A percentile compares a stretch with the other conserved stretches of the same genome.
These are phyloP conservation scores for Chlamydomonas sp. DNA, from an alignment of 139 green algal species.

Conservation along the genomic window DNA sequence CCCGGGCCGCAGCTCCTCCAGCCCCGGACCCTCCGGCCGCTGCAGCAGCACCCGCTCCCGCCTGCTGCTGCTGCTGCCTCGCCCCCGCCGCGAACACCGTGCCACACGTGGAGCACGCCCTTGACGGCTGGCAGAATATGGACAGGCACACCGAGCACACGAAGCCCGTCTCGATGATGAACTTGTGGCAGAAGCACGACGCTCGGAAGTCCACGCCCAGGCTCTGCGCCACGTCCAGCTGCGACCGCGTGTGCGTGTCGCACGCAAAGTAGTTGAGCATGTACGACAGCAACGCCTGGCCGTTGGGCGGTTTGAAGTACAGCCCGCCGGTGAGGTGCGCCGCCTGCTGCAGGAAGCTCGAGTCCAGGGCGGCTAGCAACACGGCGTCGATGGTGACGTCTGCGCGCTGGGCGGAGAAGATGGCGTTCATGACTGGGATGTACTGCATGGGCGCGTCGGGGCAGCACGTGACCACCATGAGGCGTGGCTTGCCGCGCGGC, in stretches of 20 bases:
- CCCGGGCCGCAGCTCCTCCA: too few species aligned
- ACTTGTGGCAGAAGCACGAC: conserved; percentile 87
- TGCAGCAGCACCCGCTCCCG: neutral
- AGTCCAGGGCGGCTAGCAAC: conserved; percentile 63
- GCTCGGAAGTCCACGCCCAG: conserved; percentile 82
- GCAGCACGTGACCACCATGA: conserved; percentile 63
- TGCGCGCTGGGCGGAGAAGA: conserved; percentile 81
- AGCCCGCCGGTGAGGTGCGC: conserved; percentile 73
- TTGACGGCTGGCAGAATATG: conserved; percentile 78
- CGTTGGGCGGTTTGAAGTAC: conserved; percentile 53
- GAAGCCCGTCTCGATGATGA: conserved; percentile 76
- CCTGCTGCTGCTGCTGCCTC: neutral
- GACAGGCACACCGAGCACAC: conserved; percentile 91
- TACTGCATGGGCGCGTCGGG: conserved; percentile 71
- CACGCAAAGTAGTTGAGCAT: conserved; percentile 51
- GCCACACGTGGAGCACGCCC: conserved; percentile 26
- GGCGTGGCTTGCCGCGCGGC: conserved; percentile 41
- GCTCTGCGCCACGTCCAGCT: conserved; percentile 56
- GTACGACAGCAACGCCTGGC: conserved; percentile 62
- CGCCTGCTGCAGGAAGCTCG: conserved; percentile 78
- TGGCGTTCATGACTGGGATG: conserved; percentile 86
- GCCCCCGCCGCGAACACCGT: neutral
- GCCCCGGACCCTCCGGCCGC: too few species aligned
- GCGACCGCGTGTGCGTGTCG: conserved; percentile 55
- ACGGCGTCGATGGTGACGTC: conserved; percentile 72